Conservation (phyloP, 345 rosid species). For the Salix brachista region DNA sequence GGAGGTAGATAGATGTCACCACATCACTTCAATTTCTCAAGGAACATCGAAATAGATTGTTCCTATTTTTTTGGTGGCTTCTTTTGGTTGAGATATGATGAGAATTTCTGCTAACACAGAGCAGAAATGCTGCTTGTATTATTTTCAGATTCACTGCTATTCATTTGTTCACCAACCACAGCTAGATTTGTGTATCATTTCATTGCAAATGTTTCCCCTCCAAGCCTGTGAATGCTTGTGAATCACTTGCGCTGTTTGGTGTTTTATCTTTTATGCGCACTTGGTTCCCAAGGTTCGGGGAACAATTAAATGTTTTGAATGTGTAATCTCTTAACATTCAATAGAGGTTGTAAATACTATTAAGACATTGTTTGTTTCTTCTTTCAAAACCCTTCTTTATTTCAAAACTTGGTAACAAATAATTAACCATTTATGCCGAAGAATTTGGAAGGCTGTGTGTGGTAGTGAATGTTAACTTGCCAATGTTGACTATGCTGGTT, state of each 20-base stretch:
- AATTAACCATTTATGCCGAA: too few species aligned
- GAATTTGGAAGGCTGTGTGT: too few species aligned
- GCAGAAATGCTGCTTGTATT: not conserved
- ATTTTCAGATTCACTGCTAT: not conserved
- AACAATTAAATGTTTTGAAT: too few species aligned
- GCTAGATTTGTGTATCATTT: not conserved
- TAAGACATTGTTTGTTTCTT: too few species aligned
- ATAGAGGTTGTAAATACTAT: too few species aligned
- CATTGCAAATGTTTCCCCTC: not conserved
- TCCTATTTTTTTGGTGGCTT: not conserved
- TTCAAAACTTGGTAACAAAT: too few species aligned
- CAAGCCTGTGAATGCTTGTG: not conserved
- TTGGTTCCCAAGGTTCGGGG: not conserved
- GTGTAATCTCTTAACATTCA: too few species aligned
- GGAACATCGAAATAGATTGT: not conserved
- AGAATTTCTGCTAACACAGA: not conserved
- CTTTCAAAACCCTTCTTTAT: too few species aligned
- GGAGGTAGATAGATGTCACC: not conserved
- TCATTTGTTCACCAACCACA: not conserved
- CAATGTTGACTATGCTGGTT: not conserved
- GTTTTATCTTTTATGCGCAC: not conserved
- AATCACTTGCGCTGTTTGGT: not conserved
- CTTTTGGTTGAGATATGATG: too few species aligned
- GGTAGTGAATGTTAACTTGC: too few species aligned
- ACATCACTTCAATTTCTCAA: not conserved